Evolutionary conservation across 2,329 filamentous ascomycete genomes (phyloP), one percentile per base, ranked within the genome.

Genomic region (Annulohypoxylon truncatum): DNA sequence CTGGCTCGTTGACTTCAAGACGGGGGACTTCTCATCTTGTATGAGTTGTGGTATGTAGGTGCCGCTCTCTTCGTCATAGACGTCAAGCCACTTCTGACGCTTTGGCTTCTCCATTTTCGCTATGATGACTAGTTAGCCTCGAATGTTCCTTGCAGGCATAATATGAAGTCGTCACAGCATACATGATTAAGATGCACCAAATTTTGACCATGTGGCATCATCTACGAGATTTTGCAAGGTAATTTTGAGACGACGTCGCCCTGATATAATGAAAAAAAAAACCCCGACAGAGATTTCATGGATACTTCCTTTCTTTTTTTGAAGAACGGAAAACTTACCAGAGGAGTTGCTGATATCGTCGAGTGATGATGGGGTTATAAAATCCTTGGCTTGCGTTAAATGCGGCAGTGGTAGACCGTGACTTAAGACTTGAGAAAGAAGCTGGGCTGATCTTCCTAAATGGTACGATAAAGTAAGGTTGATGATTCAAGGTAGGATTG

Each of bases 11-110:
- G 29, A n/a, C 20, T 55, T 33, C 20, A n/a, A 3, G 9, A 4
- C 26, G 12, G 51, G 9, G 24, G 24, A 18, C 22, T 53, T 22
- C n/a, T 6, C 33, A 5, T 29, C 22, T 20, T 3, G 9, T n/a
- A 28, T 26, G 6, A 9, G n/a, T 20, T 18, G 33, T 9, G 44
- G 24, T 15, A 38, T 35, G 26, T 60, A 35, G 7, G 22, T 40
- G n/a, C 64, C 55, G 1, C 52, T 58, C 29, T 42, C 22, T n/a
- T 26, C 29, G 12, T 61, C 61, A 33, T 61, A 67, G 20, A 54
- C 28, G 4, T 61, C 33, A 1, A 40, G 4, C 65, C 65, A 67
- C 7, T 18, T 35, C 33, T 58, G 40, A 26, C 55, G 51, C 20
- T 58, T 58, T 7, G 22, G 7, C 0, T 24, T 31, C 42, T 46